A percentile compares a stretch with the other conserved stretches of the same genome.
phyloP scores from a whole-genome alignment of 768 basidiomycete genomes.

The Pulveroboletus ravenelii region DNA sequence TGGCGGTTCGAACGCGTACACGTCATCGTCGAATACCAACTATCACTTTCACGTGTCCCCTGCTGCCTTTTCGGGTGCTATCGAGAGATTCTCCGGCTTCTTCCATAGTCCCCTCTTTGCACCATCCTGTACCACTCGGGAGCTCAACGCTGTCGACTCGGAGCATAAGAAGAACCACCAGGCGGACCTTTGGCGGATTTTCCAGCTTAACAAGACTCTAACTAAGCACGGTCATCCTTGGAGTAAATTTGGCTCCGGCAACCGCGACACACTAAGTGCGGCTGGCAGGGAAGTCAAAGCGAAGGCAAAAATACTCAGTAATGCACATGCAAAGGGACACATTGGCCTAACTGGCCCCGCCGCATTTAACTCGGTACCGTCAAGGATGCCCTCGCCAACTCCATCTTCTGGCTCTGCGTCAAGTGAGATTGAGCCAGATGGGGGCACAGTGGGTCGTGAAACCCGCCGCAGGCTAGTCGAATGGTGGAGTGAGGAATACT shows the following conservation, averaged over 20 bases:
- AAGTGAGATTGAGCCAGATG: constrained; percentile 66
- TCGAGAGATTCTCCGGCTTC: constrained; percentile 78
- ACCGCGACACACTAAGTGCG: constrained; percentile 64
- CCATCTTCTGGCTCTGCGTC: constrained; percentile 50
- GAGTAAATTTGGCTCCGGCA: constrained; percentile 90
- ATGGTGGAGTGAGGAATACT: constrained; percentile 83
- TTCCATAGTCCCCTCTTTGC: constrained; percentile 92
- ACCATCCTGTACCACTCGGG: constrained; percentile 79
- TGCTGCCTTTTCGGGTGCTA: constrained; percentile 58
- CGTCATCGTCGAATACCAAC: constrained; percentile 87
- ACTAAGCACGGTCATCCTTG: constrained; percentile 76
- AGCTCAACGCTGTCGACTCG: constrained; percentile 93
- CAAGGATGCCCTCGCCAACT: constrained; percentile 54
- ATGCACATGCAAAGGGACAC: constrained; percentile 23
- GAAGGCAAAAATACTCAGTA: constrained; percentile 38
- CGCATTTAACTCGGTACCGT: constrained; percentile 43
- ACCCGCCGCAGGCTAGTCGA: constrained; percentile 72
- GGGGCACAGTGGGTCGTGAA: constrained; percentile 75
- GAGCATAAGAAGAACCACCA: constrained; percentile 98
- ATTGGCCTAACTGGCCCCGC: constrained; percentile 18
- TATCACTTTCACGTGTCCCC: constrained; percentile 75
- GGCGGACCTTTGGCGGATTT: constrained; percentile 87
- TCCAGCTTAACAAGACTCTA: constrained; percentile 88
- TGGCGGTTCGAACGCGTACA: constrained; percentile 90
- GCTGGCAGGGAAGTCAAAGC: constrained; percentile 55